phyloP scores from a whole-genome alignment of 176 grass and related monocot species.

The Tillandsia leiboldiana region DNA sequence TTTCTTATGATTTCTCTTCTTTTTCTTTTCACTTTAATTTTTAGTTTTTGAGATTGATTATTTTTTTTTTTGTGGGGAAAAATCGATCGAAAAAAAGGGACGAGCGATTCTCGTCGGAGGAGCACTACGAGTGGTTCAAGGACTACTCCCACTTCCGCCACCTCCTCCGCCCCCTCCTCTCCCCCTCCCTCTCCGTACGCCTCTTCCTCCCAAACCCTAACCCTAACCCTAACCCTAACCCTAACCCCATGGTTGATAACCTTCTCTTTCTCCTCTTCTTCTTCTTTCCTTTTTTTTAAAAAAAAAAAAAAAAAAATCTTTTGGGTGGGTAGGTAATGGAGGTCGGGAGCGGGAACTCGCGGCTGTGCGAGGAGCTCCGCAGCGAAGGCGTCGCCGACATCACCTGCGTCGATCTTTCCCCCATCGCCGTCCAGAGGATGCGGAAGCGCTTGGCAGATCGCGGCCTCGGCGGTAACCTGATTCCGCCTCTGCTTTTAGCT shows the following conservation, averaged over 20 bases:
- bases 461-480: constrained; percentile 33
- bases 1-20: too few relatives aligned
- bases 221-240: too few relatives aligned
- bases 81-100: constrained; percentile 36
- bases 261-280: too few relatives aligned
- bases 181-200: constrained; percentile 49
- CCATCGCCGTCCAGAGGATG: constrained; percentile 60
- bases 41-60: too few relatives aligned
- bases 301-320: not conserved
- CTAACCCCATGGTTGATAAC: too few relatives aligned
- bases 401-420: constrained; percentile 76
- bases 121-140: constrained; percentile 91
- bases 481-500: too few relatives aligned
- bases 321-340: constrained; percentile 44
- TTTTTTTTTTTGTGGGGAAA: too few relatives aligned
- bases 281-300: not conserved
- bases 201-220: not conserved
- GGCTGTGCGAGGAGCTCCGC: constrained; percentile 58
- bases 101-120: constrained; percentile 70
- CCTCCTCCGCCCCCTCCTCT: constrained; percentile 73
- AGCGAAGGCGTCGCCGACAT: constrained; percentile 56
- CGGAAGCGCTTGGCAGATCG: constrained; percentile 39
- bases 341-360: constrained; percentile 78
- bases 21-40: too few relatives aligned
- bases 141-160: constrained; percentile 95